Percentiles rank a stretch among this genome's conserved stretches.
These are phyloP conservation scores for Phaeosphaeriaceae sp. DNA, from an alignment of 2,329 filamentous ascomycete species.

Conservation along the genomic window DNA sequence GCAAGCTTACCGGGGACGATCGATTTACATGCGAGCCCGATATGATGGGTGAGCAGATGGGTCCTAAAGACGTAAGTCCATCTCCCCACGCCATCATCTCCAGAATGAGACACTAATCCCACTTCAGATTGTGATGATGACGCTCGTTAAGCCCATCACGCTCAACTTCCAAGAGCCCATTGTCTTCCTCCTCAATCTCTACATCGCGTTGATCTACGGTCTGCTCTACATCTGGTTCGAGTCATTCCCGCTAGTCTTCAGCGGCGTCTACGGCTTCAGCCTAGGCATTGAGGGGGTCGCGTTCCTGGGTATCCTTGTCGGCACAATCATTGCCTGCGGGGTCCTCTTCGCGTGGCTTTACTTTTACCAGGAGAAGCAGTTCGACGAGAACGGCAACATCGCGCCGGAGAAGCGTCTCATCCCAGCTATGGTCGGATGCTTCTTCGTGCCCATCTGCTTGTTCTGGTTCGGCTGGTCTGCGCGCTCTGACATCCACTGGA, in stretches of 20 bases:
- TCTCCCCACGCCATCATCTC: neutral
- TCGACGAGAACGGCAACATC: slow-evolving; percentile 48
- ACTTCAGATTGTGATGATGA: slow-evolving; percentile 37
- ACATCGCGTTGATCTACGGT: slow-evolving; percentile 54
- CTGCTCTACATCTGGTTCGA: slow-evolving; percentile 42
- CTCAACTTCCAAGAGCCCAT: slow-evolving; percentile 54
- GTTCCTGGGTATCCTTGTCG: slow-evolving; percentile 28
- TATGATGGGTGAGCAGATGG: slow-evolving; percentile 47
- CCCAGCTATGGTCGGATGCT: slow-evolving; percentile 48
- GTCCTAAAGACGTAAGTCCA: slow-evolving; percentile 40
- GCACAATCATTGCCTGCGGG: slow-evolving; percentile 36
- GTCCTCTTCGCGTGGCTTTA: slow-evolving; percentile 48
- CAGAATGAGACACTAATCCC: neutral
- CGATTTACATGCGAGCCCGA: slow-evolving; percentile 51
- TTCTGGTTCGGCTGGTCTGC: slow-evolving; percentile 54
- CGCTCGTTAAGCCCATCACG: slow-evolving; percentile 52
- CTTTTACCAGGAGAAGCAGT: slow-evolving; percentile 36
- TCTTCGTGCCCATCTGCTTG: slow-evolving; percentile 50
- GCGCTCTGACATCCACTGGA: slow-evolving; percentile 45
- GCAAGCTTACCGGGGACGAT: slow-evolving; percentile 50
- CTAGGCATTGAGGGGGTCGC: slow-evolving; percentile 23
- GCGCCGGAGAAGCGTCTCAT: slow-evolving; percentile 50
- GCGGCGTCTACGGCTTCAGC: slow-evolving; percentile 27
- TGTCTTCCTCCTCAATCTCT: slow-evolving; percentile 52
- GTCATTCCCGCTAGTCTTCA: slow-evolving; percentile 31